Conservation (phyloP, 2,329 filamentous ascomycete genomes). For the Ascochyta clinopodiicola region DNA sequence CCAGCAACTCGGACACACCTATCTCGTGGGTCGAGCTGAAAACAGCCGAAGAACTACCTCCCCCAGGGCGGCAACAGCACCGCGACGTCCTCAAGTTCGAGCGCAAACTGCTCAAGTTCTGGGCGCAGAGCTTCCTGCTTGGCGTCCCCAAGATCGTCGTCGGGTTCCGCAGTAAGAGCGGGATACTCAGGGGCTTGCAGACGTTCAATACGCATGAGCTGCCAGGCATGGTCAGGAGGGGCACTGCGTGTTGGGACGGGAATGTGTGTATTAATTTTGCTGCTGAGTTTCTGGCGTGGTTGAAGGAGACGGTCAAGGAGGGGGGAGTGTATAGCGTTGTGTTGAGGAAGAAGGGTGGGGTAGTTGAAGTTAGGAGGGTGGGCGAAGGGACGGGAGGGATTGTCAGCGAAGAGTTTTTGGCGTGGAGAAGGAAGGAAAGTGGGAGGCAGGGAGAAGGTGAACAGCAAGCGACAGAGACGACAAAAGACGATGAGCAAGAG, state of each 20-base stretch:
- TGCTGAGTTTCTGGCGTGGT: constrained; percentile 77
- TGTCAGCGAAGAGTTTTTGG: constrained; percentile 76
- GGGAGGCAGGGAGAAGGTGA: background rate
- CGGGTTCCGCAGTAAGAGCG: constrained; percentile 78
- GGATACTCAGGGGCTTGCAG: constrained; percentile 74
- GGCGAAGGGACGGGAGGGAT: constrained; percentile 80
- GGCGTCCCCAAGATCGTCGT: constrained; percentile 92
- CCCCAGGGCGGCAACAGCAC: constrained; percentile 56
- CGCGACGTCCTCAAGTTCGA: constrained; percentile 79
- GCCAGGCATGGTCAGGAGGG: constrained; percentile 74
- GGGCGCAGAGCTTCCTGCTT: constrained; percentile 94
- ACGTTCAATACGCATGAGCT: constrained; percentile 82
- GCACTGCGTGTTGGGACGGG: constrained; percentile 81
- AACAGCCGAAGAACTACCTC: constrained; percentile 73
- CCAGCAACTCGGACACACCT: constrained; percentile 38
- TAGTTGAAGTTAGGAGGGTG: constrained; percentile 76
- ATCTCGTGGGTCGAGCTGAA: constrained; percentile 96
- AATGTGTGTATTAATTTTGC: constrained; percentile 95
- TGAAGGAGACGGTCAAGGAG: constrained; percentile 64
- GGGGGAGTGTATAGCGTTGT: constrained; percentile 85
- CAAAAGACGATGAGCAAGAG: background rate
- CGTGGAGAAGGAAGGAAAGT: constrained; percentile 62
- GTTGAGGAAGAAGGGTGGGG: constrained; percentile 65
- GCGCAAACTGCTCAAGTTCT: constrained; percentile 91
- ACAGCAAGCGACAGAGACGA: background rate